A percentile compares a stretch with the other conserved stretches of the same genome.
Evolutionary conservation across 2,329 filamentous ascomycete species (phyloP).

Genomic region (Fusarium sp.): DNA sequence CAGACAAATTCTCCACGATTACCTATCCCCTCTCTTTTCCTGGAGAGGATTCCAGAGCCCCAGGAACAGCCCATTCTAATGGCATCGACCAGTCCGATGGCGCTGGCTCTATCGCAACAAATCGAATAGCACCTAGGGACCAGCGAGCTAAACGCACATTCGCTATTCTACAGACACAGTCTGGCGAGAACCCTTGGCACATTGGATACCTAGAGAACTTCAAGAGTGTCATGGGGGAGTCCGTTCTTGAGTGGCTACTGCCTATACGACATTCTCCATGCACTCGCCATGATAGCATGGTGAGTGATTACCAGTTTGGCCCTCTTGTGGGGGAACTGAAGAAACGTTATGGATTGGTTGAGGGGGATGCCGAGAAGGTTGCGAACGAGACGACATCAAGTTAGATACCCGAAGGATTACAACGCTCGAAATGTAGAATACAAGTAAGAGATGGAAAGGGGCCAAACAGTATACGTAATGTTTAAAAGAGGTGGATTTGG

Average conservation of each 20-base stretch:
- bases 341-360: conserved; percentile 50
- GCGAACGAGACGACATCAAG: conserved; percentile 35
- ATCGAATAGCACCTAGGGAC: conserved; percentile 52
- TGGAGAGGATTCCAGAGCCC: conserved; percentile 15
- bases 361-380: conserved; percentile 17
- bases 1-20: conserved; percentile 62
- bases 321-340: conserved; percentile 69
- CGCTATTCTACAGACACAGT: conserved; percentile 78
- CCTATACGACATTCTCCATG: conserved; percentile 82
- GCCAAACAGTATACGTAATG: conserved; percentile 18
- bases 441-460: conserved; percentile 8
- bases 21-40: conserved; percentile 65
- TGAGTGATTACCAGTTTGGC: conserved; percentile 77
- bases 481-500: conserved; percentile 15
- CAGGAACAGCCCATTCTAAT: conserved; percentile 14
- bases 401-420: conserved; percentile 36
- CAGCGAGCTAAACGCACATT: conserved; percentile 73
- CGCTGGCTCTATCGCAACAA: conserved; percentile 26
- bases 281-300: conserved; percentile 71
- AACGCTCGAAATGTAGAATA: neutral
- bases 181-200: conserved; percentile 88
- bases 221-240: conserved; percentile 81
- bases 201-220: conserved; percentile 78
- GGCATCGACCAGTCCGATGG: conserved; percentile 5
- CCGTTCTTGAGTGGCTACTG: conserved; percentile 80